Evolutionary conservation across 306 rosid species (phyloP).

Genomic region (Erythrophleum fordii): DNA sequence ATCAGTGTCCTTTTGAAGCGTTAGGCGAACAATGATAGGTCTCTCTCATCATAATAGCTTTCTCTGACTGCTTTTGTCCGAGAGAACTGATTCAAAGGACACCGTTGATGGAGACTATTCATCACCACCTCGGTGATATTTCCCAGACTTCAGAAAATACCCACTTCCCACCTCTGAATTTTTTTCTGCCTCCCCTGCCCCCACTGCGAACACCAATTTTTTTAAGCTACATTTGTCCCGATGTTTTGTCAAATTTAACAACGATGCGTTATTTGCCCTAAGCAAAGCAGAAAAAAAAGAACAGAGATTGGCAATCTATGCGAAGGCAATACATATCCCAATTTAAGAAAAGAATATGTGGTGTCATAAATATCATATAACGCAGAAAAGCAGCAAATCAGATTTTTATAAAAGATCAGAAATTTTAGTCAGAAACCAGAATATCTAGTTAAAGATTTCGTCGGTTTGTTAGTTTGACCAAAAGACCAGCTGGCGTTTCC

Average conservation of each 20-base stretch:
- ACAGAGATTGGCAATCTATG: conserved; percentile 37
- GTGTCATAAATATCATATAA: conserved; percentile 40
- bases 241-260: conserved; percentile 21
- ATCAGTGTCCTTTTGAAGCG: conserved; percentile 50
- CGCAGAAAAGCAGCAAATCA: conserved; percentile 39
- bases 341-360: conserved; percentile 50
- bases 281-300: conserved; percentile 18
- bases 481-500: conserved; percentile 51
- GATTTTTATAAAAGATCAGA: conserved; percentile 18
- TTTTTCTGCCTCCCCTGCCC: background rate
- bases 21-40: conserved; percentile 69
- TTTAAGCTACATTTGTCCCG: conserved; percentile 12
- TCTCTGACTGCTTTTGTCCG: conserved; percentile 92
- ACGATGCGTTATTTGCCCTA: conserved; percentile 24
- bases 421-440: conserved; percentile 54
- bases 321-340: conserved; percentile 39
- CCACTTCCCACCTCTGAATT: conserved; percentile 17
- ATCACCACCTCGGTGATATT: conserved; percentile 64
- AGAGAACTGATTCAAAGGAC: conserved; percentile 99
- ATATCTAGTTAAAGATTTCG: conserved; percentile 58
- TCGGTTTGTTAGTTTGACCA: conserved; percentile 63
- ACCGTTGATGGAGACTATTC: conserved; percentile 83
- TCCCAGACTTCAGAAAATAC: conserved; percentile 53
- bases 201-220: background rate
- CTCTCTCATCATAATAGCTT: conserved; percentile 81